Conservation (phyloP, 1,284 basidiomycete genomes). For the Rhodotorula sp. region DNA sequence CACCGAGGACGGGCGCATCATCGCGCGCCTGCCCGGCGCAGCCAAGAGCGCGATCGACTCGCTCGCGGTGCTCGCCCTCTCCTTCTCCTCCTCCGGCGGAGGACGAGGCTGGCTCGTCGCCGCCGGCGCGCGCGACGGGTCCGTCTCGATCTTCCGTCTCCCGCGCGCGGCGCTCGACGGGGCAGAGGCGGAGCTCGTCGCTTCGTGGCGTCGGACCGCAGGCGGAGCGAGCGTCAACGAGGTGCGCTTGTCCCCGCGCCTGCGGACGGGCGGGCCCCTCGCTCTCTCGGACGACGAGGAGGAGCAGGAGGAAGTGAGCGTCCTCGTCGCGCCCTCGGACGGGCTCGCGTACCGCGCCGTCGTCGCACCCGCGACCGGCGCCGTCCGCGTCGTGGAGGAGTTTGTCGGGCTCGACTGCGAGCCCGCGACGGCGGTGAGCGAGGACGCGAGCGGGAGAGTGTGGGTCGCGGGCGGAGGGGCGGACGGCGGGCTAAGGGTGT, state of each 20-base stretch:
- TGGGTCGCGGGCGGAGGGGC: constrained; percentile 23
- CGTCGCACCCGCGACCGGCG: background rate
- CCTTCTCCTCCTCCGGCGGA: background rate
- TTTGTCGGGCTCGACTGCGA: constrained; percentile 41
- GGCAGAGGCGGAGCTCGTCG: background rate
- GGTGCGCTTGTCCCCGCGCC: background rate
- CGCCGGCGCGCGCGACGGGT: constrained; percentile 14
- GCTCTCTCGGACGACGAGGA: background rate
- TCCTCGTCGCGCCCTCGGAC: constrained; percentile 38
- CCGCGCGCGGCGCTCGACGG: background rate
- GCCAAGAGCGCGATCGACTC: too few species aligned
- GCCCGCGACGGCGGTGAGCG: constrained; percentile 23
- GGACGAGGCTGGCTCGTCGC: background rate
- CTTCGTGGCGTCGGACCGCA: background rate
- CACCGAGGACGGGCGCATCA: background rate
- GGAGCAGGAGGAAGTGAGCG: background rate
- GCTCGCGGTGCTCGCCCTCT: background rate
- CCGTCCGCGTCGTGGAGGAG: constrained; percentile 29
- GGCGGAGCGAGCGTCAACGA: constrained; percentile 17
- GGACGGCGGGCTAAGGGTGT: constrained; percentile 37
- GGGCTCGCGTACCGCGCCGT: constrained; percentile 38
- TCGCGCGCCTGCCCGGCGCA: background rate
- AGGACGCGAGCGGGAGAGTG: constrained; percentile 20
- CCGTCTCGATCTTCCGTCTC: constrained; percentile 17
- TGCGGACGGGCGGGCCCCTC: background rate